Percentiles rank a stretch among this genome's conserved stretches.
Conservation (phyloP, 1,139 yeast genomes). For the Hyphopichia burtonii region DNA sequence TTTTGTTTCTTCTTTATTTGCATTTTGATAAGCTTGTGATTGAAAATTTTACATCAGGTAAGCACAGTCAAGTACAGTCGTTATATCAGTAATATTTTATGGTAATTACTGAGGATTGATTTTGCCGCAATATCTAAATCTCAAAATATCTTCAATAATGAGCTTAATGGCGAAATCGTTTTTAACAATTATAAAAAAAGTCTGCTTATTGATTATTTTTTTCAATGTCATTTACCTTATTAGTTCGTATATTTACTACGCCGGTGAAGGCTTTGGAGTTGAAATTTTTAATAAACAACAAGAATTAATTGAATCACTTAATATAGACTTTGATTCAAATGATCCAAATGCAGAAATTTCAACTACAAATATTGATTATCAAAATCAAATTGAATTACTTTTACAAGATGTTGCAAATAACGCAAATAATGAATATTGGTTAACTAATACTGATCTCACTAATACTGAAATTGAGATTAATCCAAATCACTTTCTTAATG, state of each 20-base stretch:
- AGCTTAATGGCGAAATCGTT: neutral
- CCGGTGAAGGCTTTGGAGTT: conserved; percentile 1
- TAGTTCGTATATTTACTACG: neutral
- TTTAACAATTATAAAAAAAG: neutral
- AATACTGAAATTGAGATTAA: conserved; percentile 16
- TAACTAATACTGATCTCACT: conserved; percentile 20
- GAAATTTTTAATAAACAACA: conserved; percentile 1
- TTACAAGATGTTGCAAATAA: conserved; percentile 18
- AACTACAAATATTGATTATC: conserved; percentile 8
- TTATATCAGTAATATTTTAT: no score
- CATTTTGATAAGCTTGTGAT: no score
- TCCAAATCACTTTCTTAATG: conserved; percentile 14
- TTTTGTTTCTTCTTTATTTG: neutral
- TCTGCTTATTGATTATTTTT: conserved; percentile 1
- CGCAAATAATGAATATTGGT: conserved; percentile 19
- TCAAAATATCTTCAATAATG: neutral
- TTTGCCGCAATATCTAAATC: no score
- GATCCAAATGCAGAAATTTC: conserved; percentile 1
- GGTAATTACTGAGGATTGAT: no score
- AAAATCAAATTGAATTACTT: conserved; percentile 12
- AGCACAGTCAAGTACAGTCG: no score
- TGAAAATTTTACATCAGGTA: no score
- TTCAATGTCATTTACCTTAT: conserved; percentile 1
- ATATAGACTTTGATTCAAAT: conserved; percentile 5
- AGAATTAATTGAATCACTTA: conserved; percentile 7